Evolutionary conservation across 306 rosid species (phyloP).

Genomic region (Herpetospermum pedunculosum): DNA sequence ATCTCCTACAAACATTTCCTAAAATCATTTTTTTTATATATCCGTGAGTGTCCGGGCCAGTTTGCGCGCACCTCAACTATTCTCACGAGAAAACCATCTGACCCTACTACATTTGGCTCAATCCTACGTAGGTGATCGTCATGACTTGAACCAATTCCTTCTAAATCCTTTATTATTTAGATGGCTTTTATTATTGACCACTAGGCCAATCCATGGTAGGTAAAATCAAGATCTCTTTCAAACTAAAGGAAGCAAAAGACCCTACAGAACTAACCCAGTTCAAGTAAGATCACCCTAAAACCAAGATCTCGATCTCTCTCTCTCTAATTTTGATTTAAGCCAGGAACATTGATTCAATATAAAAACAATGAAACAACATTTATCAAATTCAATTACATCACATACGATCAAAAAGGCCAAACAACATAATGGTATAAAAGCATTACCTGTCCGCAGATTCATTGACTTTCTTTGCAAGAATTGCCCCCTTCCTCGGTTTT

Average conservation of each 20-base stretch:
- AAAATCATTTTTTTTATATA: too few relatives aligned
- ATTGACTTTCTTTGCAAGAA: conserved; percentile 53
- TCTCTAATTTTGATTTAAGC: neutral
- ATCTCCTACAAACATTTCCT: neutral
- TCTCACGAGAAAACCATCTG: too few relatives aligned
- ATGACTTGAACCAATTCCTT: too few relatives aligned
- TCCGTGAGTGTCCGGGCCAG: too few relatives aligned
- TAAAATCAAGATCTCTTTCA: neutral
- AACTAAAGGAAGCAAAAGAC: neutral
- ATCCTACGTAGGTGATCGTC: too few relatives aligned
- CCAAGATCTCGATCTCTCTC: neutral
- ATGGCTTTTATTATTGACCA: too few relatives aligned
- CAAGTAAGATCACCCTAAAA: neutral
- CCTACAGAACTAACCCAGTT: neutral
- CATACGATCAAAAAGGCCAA: neutral
- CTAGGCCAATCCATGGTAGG: too few relatives aligned
- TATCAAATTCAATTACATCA: neutral
- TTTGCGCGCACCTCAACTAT: too few relatives aligned
- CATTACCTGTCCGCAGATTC: conserved; percentile 68
- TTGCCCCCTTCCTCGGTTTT: conserved; percentile 76
- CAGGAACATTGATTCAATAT: neutral
- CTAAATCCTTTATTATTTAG: too few relatives aligned
- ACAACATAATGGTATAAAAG: neutral
- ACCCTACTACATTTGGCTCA: too few relatives aligned
- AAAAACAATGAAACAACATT: neutral